Evolutionary conservation across 2,329 filamentous ascomycete genomes (phyloP), one percentile per base, ranked within the genome.

Genomic region (Diaporthe vaccinii): DNA sequence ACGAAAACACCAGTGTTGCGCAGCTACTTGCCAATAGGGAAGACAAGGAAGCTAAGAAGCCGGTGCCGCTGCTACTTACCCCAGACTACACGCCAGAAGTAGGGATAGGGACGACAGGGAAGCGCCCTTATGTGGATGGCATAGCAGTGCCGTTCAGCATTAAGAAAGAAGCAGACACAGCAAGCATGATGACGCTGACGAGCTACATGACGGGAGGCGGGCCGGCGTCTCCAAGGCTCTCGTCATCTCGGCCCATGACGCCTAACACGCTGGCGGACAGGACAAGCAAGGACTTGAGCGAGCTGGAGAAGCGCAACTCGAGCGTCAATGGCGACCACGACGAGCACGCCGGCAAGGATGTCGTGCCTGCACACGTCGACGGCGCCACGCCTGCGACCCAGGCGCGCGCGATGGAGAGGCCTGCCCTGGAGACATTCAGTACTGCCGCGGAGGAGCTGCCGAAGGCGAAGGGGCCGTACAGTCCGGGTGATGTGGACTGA

Each of bases 141-240:
- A 90, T 95, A 36, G 93, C 94, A 0, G 89, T 94, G 78, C 94
- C 94, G 0, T 96, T 96, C 80, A 93, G 90, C 74, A 82, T 96
- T 20, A 89, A 89, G 71, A 89, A 89, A 78, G 89, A 44, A 15
- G 89, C 89, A 2, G 89, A 91, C 5, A 93, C 91, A 25, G 92
- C 92, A 0, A 95, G 93, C 83, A 94, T 93, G 89, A 84, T 93
- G 71, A 95, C 93, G 0, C 83, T 95, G 28, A 85, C 87, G 49
- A 90, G 89, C 14, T 79, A 82, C 7, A 76, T 79, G 28, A 82
- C 84, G 17, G 80, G 79, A 6, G 83, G 81, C 28, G 80, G 80
- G 6, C 83, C 81, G 28, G 82, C 77, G 28, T 69, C 76, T 6
- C 65, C 76, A 4, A 80, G 81, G 9, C 77, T 81, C 20, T 79